Base-by-base conservation (phyloP, 345 rosid genomes). In the Gossypium mustelinum region DNA sequence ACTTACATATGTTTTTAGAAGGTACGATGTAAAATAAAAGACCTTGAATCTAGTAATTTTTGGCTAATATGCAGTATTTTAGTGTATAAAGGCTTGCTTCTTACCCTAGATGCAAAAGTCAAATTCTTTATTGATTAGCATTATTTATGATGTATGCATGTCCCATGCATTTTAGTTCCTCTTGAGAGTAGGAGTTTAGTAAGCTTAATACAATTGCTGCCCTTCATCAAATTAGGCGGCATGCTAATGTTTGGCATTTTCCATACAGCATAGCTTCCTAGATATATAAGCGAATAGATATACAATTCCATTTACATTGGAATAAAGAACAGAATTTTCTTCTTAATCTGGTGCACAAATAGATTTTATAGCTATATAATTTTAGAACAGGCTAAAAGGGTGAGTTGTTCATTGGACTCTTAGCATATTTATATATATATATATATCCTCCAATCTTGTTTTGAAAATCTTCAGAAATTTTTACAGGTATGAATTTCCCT, bases 401-500 rank as follows among this genome's bases (percentile, higher is more conserved):
- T 51, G 73, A 29, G 47, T 27, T 6, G 52, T 48, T 24, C 25
- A 7, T 48, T 70, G 4, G 45, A 73, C 60, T 56, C 18, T 34
- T 52, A 27, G 56, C 24, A 47, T n/a, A 14, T 20, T 6, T 4
- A 11, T 75, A 51, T 58, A 29, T 34, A 34, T 34, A 4, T 61
- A 2, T 24, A n/a, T n/a, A n/a, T 67, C 12, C 27, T 20, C 39
- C 41, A 14, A 59, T 44, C 3, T 22, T 79, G 18, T 45, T 65
- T 59, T 73, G 22, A 58, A 39, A 70, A 56, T 69, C 58, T 12
- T n/a, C 14, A 58, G 18, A 12, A 60, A 70, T 16, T 34, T 70
- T n/a, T 24, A 34, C 77, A 81, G 86, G 78, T 64, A 65, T 50
- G 44, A 62, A 81, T 52, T 63, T 79, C 56, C 82, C 78, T 29